Evolutionary conservation across 805 yeast genomes (phyloP).

Genomic region (Tetrapisispora fleetii): DNA sequence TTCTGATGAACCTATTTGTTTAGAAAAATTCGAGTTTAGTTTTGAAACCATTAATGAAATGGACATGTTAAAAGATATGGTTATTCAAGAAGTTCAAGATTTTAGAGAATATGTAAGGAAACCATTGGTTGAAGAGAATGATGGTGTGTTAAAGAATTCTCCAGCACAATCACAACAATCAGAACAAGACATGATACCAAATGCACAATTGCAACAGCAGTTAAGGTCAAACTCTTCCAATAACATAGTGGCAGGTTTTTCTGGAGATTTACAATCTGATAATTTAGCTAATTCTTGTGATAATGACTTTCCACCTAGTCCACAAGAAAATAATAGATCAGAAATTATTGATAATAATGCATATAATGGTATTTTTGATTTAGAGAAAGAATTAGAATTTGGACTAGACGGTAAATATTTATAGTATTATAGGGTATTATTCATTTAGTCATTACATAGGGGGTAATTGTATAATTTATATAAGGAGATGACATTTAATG

Average conservation of each 20-base stretch:
- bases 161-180: conserved; percentile 12
- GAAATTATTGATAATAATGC: conserved; percentile 20
- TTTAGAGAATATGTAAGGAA: conserved; percentile 76
- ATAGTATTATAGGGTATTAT: neutral
- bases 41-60: conserved; percentile 81
- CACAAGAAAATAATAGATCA: conserved; percentile 40
- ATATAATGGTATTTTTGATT: conserved; percentile 25
- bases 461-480: neutral
- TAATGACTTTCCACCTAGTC: conserved; percentile 50
- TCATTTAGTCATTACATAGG: neutral
- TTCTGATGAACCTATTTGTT: conserved; percentile 79
- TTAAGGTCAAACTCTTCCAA: neutral
- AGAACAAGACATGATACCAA: conserved; percentile 16
- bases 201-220: conserved; percentile 1
- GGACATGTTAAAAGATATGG: conserved; percentile 63
- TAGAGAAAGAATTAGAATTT: conserved; percentile 58
- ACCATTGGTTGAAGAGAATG: conserved; percentile 52
- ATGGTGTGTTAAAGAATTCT: conserved; percentile 14
- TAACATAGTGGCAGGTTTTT: neutral
- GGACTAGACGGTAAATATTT: conserved; percentile 47
- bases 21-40: conserved; percentile 71
- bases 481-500: neutral
- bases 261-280: conserved; percentile 10
- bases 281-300: conserved; percentile 28
- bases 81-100: conserved; percentile 65